Evolutionary conservation across 495 filamentous ascomycete genomes (phyloP).

Genomic region (Xylaria castorea): DNA sequence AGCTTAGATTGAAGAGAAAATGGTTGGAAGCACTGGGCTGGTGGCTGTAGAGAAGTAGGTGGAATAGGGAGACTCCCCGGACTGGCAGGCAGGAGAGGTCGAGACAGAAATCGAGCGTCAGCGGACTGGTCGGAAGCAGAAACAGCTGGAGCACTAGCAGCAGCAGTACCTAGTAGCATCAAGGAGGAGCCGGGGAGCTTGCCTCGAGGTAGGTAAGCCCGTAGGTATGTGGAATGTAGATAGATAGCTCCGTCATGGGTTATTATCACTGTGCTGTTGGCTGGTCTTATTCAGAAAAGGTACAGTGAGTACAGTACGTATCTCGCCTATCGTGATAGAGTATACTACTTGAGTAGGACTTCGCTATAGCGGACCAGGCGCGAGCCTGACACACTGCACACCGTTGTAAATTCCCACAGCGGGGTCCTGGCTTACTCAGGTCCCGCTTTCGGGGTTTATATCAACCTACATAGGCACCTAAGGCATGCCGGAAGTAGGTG

Average conservation of each 20-base stretch:
- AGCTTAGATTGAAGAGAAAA: slow-evolving; percentile 7
- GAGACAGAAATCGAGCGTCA: slow-evolving; percentile 17
- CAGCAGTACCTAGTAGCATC: neutral
- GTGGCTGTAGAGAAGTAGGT: slow-evolving; percentile 15
- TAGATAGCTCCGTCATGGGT: neutral
- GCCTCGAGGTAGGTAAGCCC: neutral
- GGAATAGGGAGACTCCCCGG: slow-evolving; percentile 11
- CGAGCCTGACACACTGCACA: slow-evolving; percentile 4
- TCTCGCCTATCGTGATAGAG: neutral
- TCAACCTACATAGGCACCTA: neutral
- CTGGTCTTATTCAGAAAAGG: neutral
- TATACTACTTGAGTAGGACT: neutral
- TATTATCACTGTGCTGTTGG: slow-evolving; percentile 12
- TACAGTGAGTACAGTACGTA: slow-evolving; percentile 16
- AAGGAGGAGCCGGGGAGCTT: slow-evolving; percentile 18
- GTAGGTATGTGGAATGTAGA: slow-evolving; percentile 9
- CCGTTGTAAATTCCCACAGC: slow-evolving; percentile 17
- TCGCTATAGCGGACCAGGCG: neutral
- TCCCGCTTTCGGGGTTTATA: slow-evolving; percentile 14
- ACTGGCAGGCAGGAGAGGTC: slow-evolving; percentile 14
- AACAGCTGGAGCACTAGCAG: slow-evolving; percentile 20
- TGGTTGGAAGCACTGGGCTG: slow-evolving; percentile 1
- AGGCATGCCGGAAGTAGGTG: neutral
- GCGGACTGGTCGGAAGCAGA: slow-evolving; percentile 24
- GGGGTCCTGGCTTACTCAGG: slow-evolving; percentile 27